These are phyloP conservation scores for Kodamaea sagamina DNA, from an alignment of 805 yeast genomes.

Conservation along the genomic window DNA sequence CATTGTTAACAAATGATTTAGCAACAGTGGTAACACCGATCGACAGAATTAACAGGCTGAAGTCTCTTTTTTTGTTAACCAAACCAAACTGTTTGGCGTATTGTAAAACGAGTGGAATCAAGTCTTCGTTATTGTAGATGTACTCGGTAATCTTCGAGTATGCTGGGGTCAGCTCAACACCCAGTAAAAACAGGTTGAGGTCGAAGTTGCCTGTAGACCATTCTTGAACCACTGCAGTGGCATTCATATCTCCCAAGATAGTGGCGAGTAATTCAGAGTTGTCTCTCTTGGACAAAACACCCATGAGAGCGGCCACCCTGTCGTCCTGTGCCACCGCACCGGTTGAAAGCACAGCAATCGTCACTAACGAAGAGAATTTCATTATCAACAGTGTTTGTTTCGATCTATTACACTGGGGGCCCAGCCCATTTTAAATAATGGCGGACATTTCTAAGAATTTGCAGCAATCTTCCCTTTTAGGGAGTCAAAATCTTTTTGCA, in stretches of 20 bases:
- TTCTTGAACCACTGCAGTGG: constrained; percentile 1
- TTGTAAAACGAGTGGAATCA: constrained; percentile 15
- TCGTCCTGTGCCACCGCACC: constrained; percentile 11
- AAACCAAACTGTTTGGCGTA: constrained; percentile 21
- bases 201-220: constrained; percentile 1
- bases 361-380: constrained; percentile 1
- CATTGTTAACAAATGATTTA: constrained; percentile 11
- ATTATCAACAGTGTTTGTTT: background rate
- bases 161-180: constrained; percentile 19
- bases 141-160: constrained; percentile 17
- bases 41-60: constrained; percentile 4
- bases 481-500: too few relatives aligned
- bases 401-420: background rate
- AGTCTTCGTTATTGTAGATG: constrained; percentile 17
- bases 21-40: constrained; percentile 16
- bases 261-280: constrained; percentile 11
- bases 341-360: constrained; percentile 6
- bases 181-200: constrained; percentile 4
- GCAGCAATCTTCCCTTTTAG: too few relatives aligned
- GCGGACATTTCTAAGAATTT: too few relatives aligned
- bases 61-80: constrained; percentile 10
- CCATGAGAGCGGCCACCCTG: constrained; percentile 8
- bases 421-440: too few relatives aligned
- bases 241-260: constrained; percentile 5
- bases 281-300: constrained; percentile 12